phyloP scores from a whole-genome alignment of 1,284 basidiomycete genomes.

The Malassezia arunalokei region DNA sequence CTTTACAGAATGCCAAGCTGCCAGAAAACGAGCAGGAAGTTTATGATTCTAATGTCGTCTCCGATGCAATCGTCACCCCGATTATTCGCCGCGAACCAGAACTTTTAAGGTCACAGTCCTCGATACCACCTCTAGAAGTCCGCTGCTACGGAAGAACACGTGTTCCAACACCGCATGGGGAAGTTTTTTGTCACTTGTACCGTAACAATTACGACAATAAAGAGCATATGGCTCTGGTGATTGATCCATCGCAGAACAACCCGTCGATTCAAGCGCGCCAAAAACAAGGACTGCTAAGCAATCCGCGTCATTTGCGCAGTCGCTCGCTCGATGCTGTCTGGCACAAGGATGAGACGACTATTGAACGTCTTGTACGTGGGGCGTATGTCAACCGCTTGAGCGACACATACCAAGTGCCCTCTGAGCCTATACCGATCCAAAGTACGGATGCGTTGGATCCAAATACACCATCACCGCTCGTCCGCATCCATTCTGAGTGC shows the following conservation, averaged over 20 bases:
- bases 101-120: constrained; percentile 16
- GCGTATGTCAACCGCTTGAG: constrained; percentile 80
- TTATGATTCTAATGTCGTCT: neutral
- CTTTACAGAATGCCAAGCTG: neutral
- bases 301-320: constrained; percentile 57
- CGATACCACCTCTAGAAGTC: constrained; percentile 46
- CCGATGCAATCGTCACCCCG: constrained; percentile 16
- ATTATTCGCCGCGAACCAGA: constrained; percentile 16
- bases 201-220: constrained; percentile 71
- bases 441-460: constrained; percentile 7
- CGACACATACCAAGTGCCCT: constrained; percentile 53
- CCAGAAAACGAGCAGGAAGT: neutral
- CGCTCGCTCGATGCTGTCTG: constrained; percentile 71
- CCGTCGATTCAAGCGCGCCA: constrained; percentile 17
- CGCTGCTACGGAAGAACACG: constrained; percentile 92
- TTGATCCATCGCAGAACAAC: constrained; percentile 53
- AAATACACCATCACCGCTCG: constrained; percentile 56
- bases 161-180: constrained; percentile 89
- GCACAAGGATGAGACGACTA: constrained; percentile 74
- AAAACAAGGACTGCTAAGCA: constrained; percentile 3
- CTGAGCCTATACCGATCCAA: constrained; percentile 42
- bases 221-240: constrained; percentile 93
- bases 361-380: constrained; percentile 83
- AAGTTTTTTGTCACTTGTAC: constrained; percentile 86
- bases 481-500: constrained; percentile 95